Conservation (phyloP, 106 monocot genomes). For the Dendrobium huoshanense region DNA sequence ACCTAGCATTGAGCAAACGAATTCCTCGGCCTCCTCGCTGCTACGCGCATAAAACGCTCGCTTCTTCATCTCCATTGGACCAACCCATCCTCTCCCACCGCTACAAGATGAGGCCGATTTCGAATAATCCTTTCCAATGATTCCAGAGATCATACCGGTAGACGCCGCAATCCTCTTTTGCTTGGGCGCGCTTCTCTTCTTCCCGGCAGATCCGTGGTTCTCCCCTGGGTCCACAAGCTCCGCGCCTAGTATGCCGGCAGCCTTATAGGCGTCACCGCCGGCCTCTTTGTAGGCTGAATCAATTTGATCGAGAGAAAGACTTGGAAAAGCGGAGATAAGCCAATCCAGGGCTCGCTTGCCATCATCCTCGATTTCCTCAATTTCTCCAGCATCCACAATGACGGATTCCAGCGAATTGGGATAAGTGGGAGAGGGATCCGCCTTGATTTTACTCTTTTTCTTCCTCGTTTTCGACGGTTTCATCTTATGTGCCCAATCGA, state of each 20-base stretch:
- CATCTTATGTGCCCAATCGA: conserved; percentile 3
- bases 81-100: conserved; percentile 6
- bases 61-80: conserved; percentile 8
- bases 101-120: neutral
- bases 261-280: conserved; percentile 37
- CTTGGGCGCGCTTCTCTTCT: neutral
- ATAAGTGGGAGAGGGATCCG: neutral
- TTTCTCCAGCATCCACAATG: neutral
- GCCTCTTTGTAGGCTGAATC: conserved; percentile 40
- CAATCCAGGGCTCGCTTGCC: conserved; percentile 23
- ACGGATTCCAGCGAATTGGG: neutral
- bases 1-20: conserved; percentile 68
- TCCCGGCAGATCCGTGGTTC: neutral
- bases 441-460: conserved; percentile 5
- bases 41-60: neutral
- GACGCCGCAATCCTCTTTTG: conserved; percentile 38
- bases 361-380: conserved; percentile 2
- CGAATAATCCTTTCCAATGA: conserved; percentile 61
- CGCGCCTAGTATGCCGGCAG: conserved; percentile 59
- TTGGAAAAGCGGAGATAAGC: conserved; percentile 44
- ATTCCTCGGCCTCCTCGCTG: conserved; percentile 59
- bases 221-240: conserved; percentile 26
- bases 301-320: conserved; percentile 42
- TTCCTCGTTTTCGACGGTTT: conserved; percentile 28
- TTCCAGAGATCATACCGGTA: conserved; percentile 54